Percentiles rank a stretch among this genome's conserved stretches.
Conservation (phyloP, 2,329 filamentous ascomycete genomes). For the Trichoderma sp. region DNA sequence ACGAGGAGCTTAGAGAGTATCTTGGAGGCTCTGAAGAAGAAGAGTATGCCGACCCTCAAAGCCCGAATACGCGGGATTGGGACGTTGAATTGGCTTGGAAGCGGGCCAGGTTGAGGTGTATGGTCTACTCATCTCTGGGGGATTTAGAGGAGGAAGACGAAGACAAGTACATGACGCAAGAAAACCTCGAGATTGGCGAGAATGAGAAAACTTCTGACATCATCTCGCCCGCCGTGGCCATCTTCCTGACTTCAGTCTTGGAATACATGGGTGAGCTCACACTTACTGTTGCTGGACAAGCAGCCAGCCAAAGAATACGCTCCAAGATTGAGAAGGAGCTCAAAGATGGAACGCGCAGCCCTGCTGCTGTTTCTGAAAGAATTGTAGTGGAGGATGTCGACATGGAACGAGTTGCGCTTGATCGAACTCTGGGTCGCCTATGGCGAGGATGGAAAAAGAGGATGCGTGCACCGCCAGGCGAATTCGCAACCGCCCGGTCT, state of each 20-base stretch:
- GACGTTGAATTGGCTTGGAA: slow-evolving; percentile 95
- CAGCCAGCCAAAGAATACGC: slow-evolving; percentile 68
- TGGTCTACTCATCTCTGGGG: slow-evolving; percentile 96
- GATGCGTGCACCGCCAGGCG: slow-evolving; percentile 56
- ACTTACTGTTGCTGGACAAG: slow-evolving; percentile 81
- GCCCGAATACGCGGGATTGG: slow-evolving; percentile 59
- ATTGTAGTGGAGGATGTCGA: slow-evolving; percentile 86
- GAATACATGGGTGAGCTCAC: slow-evolving; percentile 93
- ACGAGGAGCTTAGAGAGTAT: slow-evolving; percentile 85
- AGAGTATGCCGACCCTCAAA: slow-evolving; percentile 57
- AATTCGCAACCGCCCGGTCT: slow-evolving; percentile 46
- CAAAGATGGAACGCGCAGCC: slow-evolving; percentile 47
- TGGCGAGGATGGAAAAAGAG: slow-evolving; percentile 97
- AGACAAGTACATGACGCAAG: slow-evolving; percentile 80
- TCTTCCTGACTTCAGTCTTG: slow-evolving; percentile 91
- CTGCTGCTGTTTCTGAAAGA: slow-evolving; percentile 55
- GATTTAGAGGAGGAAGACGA: slow-evolving; percentile 98
- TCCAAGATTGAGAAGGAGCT: slow-evolving; percentile 58
- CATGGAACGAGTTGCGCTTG: slow-evolving; percentile 88
- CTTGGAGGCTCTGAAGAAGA: slow-evolving; percentile 77
- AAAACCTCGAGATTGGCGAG: slow-evolving; percentile 61
- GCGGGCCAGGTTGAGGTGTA: slow-evolving; percentile 84
- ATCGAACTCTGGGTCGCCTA: slow-evolving; percentile 79
- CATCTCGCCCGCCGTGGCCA: slow-evolving; percentile 87
- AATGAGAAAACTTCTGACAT: slow-evolving; percentile 61